A percentile compares a stretch with the other conserved stretches of the same genome.
Evolutionary conservation across 1,284 basidiomycete species (phyloP).

Genomic region (Megacollybia platyphylla): DNA sequence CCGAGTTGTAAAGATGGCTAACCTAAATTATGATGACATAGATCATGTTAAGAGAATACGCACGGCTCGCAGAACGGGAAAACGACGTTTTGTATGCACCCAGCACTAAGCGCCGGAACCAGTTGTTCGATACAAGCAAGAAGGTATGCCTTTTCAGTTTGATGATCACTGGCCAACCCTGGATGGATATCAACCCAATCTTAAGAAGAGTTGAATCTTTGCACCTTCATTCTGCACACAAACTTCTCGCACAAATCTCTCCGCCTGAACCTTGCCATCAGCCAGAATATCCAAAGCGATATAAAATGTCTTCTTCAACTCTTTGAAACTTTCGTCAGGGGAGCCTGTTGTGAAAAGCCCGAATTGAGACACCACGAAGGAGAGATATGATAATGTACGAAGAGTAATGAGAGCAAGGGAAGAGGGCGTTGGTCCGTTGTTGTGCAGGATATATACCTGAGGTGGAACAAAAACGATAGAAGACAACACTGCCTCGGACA

Average conservation of each 20-base stretch:
- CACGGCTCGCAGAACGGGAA: slow-evolving; percentile 51
- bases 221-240: background rate
- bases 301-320: slow-evolving; percentile 61
- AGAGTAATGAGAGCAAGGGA: slow-evolving; percentile 36
- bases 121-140: slow-evolving; percentile 63
- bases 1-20: slow-evolving; percentile 43
- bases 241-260: background rate
- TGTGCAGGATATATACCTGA: slow-evolving; percentile 6
- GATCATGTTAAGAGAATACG: slow-evolving; percentile 14
- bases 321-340: slow-evolving; percentile 36
- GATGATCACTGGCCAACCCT: slow-evolving; percentile 13
- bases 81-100: slow-evolving; percentile 34
- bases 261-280: background rate
- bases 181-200: background rate
- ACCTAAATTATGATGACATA: background rate
- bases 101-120: slow-evolving; percentile 37
- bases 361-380: slow-evolving; percentile 62
- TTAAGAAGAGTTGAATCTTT: background rate
- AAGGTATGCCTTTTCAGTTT: slow-evolving; percentile 46
- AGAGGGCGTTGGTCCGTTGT: slow-evolving; percentile 19
- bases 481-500: slow-evolving; percentile 48
- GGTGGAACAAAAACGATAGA: slow-evolving; percentile 38
- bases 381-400: slow-evolving; percentile 44
- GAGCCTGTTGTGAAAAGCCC: slow-evolving; percentile 46
- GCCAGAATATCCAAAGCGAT: slow-evolving; percentile 55